phyloP scores from a whole-genome alignment of 108 stramenopile genomes.

The Schizochytrium sp. region DNA sequence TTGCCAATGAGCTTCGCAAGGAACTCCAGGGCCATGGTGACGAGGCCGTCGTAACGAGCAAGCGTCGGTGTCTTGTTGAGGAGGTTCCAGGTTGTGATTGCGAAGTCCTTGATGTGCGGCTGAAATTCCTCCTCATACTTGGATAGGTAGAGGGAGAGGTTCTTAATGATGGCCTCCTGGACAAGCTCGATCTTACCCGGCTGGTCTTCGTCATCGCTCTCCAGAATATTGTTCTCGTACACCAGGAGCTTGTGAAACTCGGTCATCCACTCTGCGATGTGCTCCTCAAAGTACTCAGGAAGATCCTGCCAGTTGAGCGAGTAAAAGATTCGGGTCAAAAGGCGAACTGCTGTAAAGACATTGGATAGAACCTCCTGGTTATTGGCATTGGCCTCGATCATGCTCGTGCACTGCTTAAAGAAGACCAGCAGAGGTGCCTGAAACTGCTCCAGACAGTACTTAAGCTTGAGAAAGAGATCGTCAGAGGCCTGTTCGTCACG shows the following conservation, averaged over 20 bases:
- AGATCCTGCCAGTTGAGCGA: conserved; percentile 97
- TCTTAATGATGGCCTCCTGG: conserved; percentile 92
- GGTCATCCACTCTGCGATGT: conserved; percentile 91
- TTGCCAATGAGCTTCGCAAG: conserved; percentile 86
- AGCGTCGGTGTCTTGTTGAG: conserved; percentile 79
- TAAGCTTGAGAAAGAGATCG: conserved; percentile 74
- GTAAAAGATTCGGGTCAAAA: conserved; percentile 90
- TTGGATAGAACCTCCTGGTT: conserved; percentile 63
- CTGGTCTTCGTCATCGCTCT: conserved; percentile 85
- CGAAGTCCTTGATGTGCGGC: conserved; percentile 84
- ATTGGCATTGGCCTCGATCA: conserved; percentile 71
- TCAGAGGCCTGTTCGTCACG: conserved; percentile 89
- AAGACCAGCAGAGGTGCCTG: conserved; percentile 80
- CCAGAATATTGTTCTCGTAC: conserved; percentile 86
- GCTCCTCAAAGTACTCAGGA: conserved; percentile 97
- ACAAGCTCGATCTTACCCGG: conserved; percentile 85
- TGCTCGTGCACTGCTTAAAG: conserved; percentile 76
- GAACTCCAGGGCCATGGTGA: conserved; percentile 91
- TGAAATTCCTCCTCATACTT: conserved; percentile 97
- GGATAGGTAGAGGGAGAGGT: conserved; percentile 87
- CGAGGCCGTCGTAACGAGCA: conserved; percentile 89
- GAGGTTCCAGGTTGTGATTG: conserved; percentile 86
- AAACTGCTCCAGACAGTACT: conserved; percentile 85
- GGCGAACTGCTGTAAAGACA: conserved; percentile 83
- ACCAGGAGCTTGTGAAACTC: conserved; percentile 87